Evolutionary conservation across 1,139 yeast species (phyloP).

Genomic region (Geotrichum reessii): DNA sequence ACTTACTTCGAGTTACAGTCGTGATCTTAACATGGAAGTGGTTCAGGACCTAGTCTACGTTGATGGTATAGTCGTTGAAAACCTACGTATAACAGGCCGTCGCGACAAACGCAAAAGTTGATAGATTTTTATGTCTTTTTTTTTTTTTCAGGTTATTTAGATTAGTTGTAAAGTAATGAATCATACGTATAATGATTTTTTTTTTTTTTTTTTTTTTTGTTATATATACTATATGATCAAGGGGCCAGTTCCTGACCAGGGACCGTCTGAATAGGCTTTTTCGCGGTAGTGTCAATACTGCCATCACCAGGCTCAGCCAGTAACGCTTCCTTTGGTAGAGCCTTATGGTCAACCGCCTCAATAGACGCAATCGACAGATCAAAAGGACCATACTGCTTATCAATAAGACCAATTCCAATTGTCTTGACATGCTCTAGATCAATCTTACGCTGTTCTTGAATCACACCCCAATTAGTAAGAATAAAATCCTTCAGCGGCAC

Average conservation of each 20-base stretch:
- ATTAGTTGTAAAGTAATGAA: too few species aligned
- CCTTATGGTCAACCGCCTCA: constrained; percentile 41
- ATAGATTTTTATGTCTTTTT: not conserved
- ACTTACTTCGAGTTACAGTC: not conserved
- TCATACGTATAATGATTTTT: too few species aligned
- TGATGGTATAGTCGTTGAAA: constrained; percentile 6
- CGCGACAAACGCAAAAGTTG: not conserved
- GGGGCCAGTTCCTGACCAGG: constrained; percentile 13
- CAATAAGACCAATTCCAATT: constrained; percentile 73
- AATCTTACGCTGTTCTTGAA: constrained; percentile 62
- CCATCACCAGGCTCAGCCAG: not conserved
- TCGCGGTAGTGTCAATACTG: not conserved
- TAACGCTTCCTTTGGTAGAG: not conserved
- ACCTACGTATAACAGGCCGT: constrained; percentile 2
- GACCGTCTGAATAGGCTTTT: constrained; percentile 7
- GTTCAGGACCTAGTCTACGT: not conserved
- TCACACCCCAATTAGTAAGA: constrained; percentile 75
- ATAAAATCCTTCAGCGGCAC: constrained; percentile 75
- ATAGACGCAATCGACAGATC: constrained; percentile 67
- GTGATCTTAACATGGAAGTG: constrained; percentile 1
- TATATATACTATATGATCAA: constrained; percentile 5
- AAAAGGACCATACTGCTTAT: constrained; percentile 74
- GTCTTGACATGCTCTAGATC: constrained; percentile 65
- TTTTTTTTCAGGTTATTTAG: not conserved
- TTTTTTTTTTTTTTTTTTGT: too few species aligned